phyloP scores from a whole-genome alignment of 345 rosid species.

The Raphanus raphanistrum region DNA sequence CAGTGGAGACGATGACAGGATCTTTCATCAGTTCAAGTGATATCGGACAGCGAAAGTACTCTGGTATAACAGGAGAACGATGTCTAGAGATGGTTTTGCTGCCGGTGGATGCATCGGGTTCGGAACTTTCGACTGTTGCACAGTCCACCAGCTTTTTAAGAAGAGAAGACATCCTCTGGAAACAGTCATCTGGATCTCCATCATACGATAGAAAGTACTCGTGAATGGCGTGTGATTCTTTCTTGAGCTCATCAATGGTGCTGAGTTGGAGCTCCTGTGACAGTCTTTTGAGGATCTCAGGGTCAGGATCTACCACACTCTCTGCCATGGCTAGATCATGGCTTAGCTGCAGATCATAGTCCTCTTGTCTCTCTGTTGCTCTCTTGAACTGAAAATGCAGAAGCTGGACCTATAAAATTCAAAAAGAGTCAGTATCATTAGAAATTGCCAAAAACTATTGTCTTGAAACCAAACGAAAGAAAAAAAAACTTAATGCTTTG shows the following conservation, averaged over 20 bases:
- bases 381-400: slow-evolving; percentile 86
- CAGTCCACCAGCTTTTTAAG: slow-evolving; percentile 70
- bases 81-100: slow-evolving; percentile 57
- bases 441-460: background rate
- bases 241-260: slow-evolving; percentile 72
- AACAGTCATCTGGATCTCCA: slow-evolving; percentile 59
- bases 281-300: slow-evolving; percentile 57
- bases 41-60: slow-evolving; percentile 96
- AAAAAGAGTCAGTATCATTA: slow-evolving; percentile 12
- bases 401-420: slow-evolving; percentile 60
- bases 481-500: background rate
- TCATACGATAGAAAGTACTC: slow-evolving; percentile 65
- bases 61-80: slow-evolving; percentile 93
- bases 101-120: slow-evolving; percentile 47
- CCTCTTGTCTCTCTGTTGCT: slow-evolving; percentile 67
- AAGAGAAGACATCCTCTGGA: slow-evolving; percentile 62
- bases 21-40: slow-evolving; percentile 98
- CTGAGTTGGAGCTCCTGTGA: slow-evolving; percentile 79
- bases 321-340: slow-evolving; percentile 63
- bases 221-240: slow-evolving; percentile 78
- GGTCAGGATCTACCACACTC: slow-evolving; percentile 62
- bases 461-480: background rate
- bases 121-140: slow-evolving; percentile 56
- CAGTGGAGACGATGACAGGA: slow-evolving; percentile 97
- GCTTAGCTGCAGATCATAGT: slow-evolving; percentile 63